Conservation (phyloP, 108 stramenopile species). For the Aureococcus anophagefferens region DNA sequence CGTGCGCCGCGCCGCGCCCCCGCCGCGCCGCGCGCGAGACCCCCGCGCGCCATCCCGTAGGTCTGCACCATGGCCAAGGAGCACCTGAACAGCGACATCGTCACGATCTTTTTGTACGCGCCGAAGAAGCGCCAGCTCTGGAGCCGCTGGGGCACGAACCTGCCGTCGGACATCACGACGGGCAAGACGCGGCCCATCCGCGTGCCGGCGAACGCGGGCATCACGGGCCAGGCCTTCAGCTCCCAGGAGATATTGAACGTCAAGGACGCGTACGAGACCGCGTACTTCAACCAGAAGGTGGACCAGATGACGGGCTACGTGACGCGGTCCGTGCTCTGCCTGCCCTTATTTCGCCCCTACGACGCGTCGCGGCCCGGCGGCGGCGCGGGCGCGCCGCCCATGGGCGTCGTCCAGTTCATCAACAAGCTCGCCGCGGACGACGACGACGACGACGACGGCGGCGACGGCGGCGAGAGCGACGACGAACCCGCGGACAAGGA, state of each 20-base stretch:
- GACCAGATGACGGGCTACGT: conserved; percentile 25
- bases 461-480: too few species aligned
- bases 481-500: too few species aligned
- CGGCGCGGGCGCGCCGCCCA: too few species aligned
- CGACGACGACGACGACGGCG: neutral
- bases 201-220: conserved; percentile 5
- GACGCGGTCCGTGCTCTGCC: conserved; percentile 22
- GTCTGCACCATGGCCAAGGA: neutral
- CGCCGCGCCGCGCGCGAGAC: too few species aligned
- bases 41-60: conserved; percentile 1
- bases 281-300: conserved; percentile 18
- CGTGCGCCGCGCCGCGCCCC: too few species aligned
- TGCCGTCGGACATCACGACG: neutral
- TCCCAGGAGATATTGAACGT: neutral
- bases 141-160: neutral
- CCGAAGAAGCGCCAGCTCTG: neutral
- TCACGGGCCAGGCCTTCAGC: conserved; percentile 7
- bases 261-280: conserved; percentile 25
- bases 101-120: conserved; percentile 1
- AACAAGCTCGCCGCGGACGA: neutral
- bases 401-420: conserved; percentile 12
- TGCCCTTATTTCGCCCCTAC: conserved; percentile 6
- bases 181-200: neutral
- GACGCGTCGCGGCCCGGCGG: neutral
- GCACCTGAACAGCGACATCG: neutral